Evolutionary conservation across 805 yeast genomes (phyloP).

Genomic region (Saccharomycopsis malanga): DNA sequence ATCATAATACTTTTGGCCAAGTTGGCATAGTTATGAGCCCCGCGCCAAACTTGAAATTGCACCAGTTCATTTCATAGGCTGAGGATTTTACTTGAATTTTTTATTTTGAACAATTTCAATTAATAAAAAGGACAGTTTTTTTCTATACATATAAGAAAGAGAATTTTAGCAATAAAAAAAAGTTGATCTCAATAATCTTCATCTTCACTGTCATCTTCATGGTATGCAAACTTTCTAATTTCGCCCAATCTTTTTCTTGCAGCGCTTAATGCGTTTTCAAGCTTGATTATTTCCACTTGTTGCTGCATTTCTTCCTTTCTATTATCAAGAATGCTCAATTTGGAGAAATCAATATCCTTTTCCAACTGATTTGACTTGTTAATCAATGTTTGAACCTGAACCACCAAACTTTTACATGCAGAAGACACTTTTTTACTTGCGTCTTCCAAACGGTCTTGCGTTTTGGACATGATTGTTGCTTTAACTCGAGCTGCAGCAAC

Average conservation of each 20-base stretch:
- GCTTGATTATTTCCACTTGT: constrained; percentile 79
- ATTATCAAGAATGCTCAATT: constrained; percentile 68
- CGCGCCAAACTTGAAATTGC: too few species aligned
- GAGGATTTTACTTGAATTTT: too few species aligned
- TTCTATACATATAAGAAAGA: too few species aligned
- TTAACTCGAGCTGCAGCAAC: constrained; percentile 89
- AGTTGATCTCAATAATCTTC: neutral
- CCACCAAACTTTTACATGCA: constrained; percentile 71
- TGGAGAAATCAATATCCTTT: constrained; percentile 54
- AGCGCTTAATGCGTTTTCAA: constrained; percentile 61
- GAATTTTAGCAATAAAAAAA: neutral
- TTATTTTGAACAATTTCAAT: too few species aligned
- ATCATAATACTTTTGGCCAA: too few species aligned
- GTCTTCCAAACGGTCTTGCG: constrained; percentile 65
- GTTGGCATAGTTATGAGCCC: too few species aligned
- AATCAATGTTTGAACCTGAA: constrained; percentile 58
- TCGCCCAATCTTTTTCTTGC: constrained; percentile 82
- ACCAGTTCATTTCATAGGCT: too few species aligned
- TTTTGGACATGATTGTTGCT: constrained; percentile 65
- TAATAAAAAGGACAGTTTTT: too few species aligned
- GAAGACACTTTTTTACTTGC: constrained; percentile 62
- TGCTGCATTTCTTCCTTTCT: constrained; percentile 88
- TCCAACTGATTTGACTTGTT: constrained; percentile 29
- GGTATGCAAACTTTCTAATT: constrained; percentile 72
- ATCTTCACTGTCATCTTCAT: constrained; percentile 43